Percentiles rank a stretch among this genome's conserved stretches.
phyloP scores from a whole-genome alignment of 768 basidiomycete species.

The Xerocomus spinulosus region DNA sequence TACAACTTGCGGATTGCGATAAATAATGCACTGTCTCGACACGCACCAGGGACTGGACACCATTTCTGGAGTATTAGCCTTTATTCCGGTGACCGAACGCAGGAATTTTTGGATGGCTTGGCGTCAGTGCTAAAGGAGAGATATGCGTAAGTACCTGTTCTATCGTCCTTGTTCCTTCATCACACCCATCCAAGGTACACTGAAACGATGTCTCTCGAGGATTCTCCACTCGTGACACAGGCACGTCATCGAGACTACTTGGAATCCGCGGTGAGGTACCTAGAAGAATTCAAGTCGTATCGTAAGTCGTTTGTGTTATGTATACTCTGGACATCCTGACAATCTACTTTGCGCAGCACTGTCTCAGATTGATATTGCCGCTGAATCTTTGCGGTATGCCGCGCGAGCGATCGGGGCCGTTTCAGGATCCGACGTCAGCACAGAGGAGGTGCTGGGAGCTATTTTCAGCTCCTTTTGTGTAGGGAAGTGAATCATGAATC shows the following conservation, averaged over 20 bases:
- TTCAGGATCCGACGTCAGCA: slow-evolving; percentile 66
- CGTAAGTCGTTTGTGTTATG: slow-evolving; percentile 18
- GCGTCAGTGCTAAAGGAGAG: slow-evolving; percentile 39
- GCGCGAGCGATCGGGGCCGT: slow-evolving; percentile 79
- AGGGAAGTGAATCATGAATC: slow-evolving; percentile 52
- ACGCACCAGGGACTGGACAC: not conserved
- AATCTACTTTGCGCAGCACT: slow-evolving; percentile 36
- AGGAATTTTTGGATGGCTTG: slow-evolving; percentile 57
- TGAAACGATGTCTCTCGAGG: slow-evolving; percentile 17
- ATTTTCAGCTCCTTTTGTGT: slow-evolving; percentile 89
- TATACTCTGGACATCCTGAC: not conserved
- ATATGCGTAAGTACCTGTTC: slow-evolving; percentile 17
- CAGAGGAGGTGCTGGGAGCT: slow-evolving; percentile 79
- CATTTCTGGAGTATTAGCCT: slow-evolving; percentile 62
- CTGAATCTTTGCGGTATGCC: slow-evolving; percentile 86
- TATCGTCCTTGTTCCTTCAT: not conserved
- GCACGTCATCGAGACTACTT: slow-evolving; percentile 77
- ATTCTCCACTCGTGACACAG: slow-evolving; percentile 66
- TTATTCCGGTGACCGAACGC: slow-evolving; percentile 50
- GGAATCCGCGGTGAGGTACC: slow-evolving; percentile 48
- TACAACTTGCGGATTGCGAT: slow-evolving; percentile 17
- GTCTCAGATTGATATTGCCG: slow-evolving; percentile 74
- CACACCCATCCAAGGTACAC: slow-evolving; percentile 12
- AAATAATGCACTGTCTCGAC: slow-evolving; percentile 10
- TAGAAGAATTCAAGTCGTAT: slow-evolving; percentile 30